Evolutionary conservation across 2,329 filamentous ascomycete genomes (phyloP), one percentile per base, ranked within the genome.

Genomic region (Curvularia sp.): DNA sequence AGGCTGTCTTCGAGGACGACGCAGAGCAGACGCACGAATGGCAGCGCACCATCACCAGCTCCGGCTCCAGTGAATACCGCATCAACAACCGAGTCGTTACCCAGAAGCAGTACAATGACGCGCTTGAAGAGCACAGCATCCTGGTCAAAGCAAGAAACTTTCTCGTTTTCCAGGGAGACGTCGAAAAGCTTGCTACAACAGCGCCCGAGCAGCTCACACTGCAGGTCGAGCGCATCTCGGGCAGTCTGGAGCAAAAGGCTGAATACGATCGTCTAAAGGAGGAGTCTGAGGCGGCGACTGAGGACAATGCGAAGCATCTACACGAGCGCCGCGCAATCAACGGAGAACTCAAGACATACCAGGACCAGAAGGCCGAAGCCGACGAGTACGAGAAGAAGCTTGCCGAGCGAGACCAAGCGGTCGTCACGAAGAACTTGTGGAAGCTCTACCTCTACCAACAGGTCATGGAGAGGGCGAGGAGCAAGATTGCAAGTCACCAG

Each of bases 1-100:
- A 97, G 93, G 95, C 95, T 28, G 94, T 99, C 15, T 99, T 98
- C 77, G 93, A 97, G 75, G 95, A 99, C 73, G 95, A 99, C 75
- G 93, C 93, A 2, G 94, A 93, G 46, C 92, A 97, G 71, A 92
- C 96, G 77, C 93, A 97, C 74, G 88, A 89, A 67, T 99, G 95
- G 95, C 97, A 97, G 80, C 91, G 95, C 61, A 89, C 88, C 66
- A 99, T 99, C 76, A 98, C 93, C 3, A 92, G 85, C 67, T 85
- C 88, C 61, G 95, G 95, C 46, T 88, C 89, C 27, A 97, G 93
- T 81, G 94, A 98, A 78, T 99, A 98, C 78, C 89, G 94, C 60
- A 97, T 99, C 83, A 98, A 99, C 80, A 93, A 96, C 67, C 89
- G 90, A 49, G 82, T 90, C 36, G 95, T 99, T 47, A 92, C 88